These are phyloP conservation scores for Teunomyces kruisii DNA, from an alignment of 805 yeast species.

Conservation along the genomic window DNA sequence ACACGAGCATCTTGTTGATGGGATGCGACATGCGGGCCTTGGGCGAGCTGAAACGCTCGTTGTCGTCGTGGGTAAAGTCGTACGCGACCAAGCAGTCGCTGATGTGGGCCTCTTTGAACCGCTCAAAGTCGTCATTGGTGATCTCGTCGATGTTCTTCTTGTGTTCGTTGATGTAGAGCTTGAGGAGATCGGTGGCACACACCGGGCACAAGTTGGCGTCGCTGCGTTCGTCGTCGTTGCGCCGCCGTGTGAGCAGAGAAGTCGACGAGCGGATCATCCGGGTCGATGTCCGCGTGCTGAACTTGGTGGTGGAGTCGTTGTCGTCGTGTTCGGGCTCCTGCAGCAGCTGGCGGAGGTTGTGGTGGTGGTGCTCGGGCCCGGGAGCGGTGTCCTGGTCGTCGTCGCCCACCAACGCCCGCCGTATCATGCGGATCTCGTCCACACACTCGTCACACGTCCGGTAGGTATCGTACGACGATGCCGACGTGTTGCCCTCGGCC, in stretches of 20 bases:
- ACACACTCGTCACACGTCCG: constrained; percentile 77
- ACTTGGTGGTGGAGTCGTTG: constrained; percentile 20
- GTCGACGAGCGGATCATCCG: constrained; percentile 20
- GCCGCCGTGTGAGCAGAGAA: constrained; percentile 13
- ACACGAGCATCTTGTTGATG: constrained; percentile 83
- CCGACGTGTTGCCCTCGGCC: constrained; percentile 13
- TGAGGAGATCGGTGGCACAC: constrained; percentile 33
- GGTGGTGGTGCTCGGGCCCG: background rate
- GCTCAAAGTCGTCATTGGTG: constrained; percentile 27
- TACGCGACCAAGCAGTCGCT: constrained; percentile 70
- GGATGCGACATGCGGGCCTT: constrained; percentile 20
- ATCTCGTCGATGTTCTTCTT: constrained; percentile 12
- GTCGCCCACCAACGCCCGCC: constrained; percentile 14
- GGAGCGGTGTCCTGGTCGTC: background rate
- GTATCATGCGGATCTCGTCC: constrained; percentile 43
- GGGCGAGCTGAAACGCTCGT: constrained; percentile 43
- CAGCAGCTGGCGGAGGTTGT: background rate
- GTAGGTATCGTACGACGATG: constrained; percentile 33
- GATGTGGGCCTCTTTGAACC: constrained; percentile 63
- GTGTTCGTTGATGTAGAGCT: constrained; percentile 17
- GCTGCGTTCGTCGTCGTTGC: constrained; percentile 11
- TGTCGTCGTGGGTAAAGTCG: constrained; percentile 56
- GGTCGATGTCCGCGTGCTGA: constrained; percentile 17
- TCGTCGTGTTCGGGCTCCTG: constrained; percentile 4
- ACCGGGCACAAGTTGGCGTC: constrained; percentile 43